Evolutionary conservation across 1,284 basidiomycete genomes (phyloP), one percentile per base, ranked within the genome.

Genomic region (Fomitiporia mediterranea): DNA sequence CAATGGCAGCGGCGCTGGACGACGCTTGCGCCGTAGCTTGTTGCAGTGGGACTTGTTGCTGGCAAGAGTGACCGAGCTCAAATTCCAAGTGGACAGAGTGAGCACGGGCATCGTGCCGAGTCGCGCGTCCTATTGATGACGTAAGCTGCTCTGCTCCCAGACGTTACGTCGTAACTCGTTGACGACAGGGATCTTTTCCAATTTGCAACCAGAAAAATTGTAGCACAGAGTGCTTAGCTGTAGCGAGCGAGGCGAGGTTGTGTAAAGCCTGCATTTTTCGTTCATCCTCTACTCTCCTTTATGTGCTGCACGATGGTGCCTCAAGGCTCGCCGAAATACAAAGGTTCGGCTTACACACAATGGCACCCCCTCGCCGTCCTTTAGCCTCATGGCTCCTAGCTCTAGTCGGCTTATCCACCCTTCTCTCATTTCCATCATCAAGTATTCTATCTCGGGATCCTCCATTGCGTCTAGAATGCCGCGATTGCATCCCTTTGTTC

Each of bases 1-100:
- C n/a, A n/a, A n/a, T 32, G 44, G 38, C 13, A 44, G 44, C 19
- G 53, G 57, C 7, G 57, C 44, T 15, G 57, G 49, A 21, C 48
- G 53, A 37, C 57, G 57, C n/a, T 50, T 47, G 23, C 57, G 57
- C 23, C 53, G 53, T 19, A 59, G 57, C 34, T 59, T 59, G 34
- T 55, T 59, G 38, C 57, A 47, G 48, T 58, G 47, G 5, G 49
- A 35, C 37, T 59, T 55, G 35, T 30, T 53, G 57, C 52, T 50
- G 52, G 52, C 53, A 43, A 51, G 25, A 27, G 57, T 51, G 39
- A 54, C 25, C 23, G 56, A 40, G 44, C 56, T 58, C 34, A 39
- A 34, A 19, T 39, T 46, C 56, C 51, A 53, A 34, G 15, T 46
- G 4, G 44, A 46, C 15, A 46, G 27, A 23, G 40, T 23, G 30